Base-by-base conservation (phyloP, 2,329 filamentous ascomycete species). In the Fusarium humuli region DNA sequence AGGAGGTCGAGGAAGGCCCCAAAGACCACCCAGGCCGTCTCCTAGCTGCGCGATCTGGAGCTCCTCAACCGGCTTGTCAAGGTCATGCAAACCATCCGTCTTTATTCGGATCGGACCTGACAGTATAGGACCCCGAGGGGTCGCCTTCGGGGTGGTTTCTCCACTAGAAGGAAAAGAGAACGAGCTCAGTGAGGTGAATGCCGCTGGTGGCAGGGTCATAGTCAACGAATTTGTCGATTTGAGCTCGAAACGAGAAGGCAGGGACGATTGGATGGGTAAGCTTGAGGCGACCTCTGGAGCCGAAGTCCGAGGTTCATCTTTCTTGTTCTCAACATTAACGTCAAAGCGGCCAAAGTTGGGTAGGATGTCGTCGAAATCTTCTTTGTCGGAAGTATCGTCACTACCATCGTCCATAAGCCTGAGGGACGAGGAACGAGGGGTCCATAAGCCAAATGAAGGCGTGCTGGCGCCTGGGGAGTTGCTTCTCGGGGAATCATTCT, bases 361-460 rank as follows among this genome's bases (percentile, higher is more conserved):
- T 7, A 87, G 79, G 72, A 87, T 81, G 52, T 81, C 77, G 50
- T 85, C 83, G 37, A 85, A 82, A n/a, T 85, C 83, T 4, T 86
- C 85, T 32, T 72, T 71, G 8, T 76, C 73, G 8, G 67, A 61
- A 20, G 83, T 79, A 5, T 86, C 83, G 22, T 86, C 83, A 22
- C 84, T 83, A 10, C 82, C 80, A 16, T 85, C 82, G 29, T 80
- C 77, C 80, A 79, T 80, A 23, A 84, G 76, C 9, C 85, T 84
- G 23, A 82, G 73, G 2, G 81, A 80, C 6, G 82, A 83, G 7
- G 79, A 77, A 4, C 76, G 73, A 10, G 78, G 78, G 5, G 79
- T 67, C 78, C 79, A 81, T 20, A 81, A 57, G 13, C 78, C 78
- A 25, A 74, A 73, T 22, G 73, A 67, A n/a, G 73, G 67, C 27